Percentiles rank a stretch among this genome's conserved stretches.
phyloP scores from a whole-genome alignment of 2,329 filamentous ascomycete genomes.

The Penicillium frequentans region DNA sequence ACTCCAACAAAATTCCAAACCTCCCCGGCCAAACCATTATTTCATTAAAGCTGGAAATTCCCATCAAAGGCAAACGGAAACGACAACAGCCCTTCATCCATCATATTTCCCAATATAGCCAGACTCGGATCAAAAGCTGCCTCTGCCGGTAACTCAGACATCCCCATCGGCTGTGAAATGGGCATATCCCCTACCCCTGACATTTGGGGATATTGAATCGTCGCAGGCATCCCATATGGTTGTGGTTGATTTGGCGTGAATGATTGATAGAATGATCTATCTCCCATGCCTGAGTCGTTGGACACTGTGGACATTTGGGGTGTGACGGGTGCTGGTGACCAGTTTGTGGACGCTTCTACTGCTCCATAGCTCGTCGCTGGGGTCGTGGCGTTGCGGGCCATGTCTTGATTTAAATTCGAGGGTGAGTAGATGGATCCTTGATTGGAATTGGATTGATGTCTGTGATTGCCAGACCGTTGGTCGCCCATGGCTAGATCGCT shows the following conservation, averaged over 20 bases:
- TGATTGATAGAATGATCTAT: not conserved
- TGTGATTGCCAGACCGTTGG: conserved; percentile 16
- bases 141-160: conserved; percentile 29
- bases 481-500: conserved; percentile 44
- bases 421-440: conserved; percentile 8
- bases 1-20: not conserved
- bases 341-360: conserved; percentile 10
- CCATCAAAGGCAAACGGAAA: conserved; percentile 26
- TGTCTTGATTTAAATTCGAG: conserved; percentile 1
- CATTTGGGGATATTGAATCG: conserved; percentile 17
- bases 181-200: conserved; percentile 12
- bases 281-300: not conserved
- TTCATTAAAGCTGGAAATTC: conserved; percentile 21
- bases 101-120: conserved; percentile 31
- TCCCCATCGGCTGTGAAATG: conserved; percentile 19
- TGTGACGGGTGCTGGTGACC: conserved; percentile 14
- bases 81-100: conserved; percentile 35
- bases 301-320: not conserved
- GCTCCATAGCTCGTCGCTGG: not conserved
- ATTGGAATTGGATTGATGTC: not conserved
- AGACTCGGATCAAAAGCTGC: conserved; percentile 29
- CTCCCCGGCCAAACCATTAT: not conserved
- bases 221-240: not conserved
- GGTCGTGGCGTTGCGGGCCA: not conserved
- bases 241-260: not conserved